A percentile compares a stretch with the other conserved stretches of the same genome.
These are phyloP conservation scores for Xylaria curta DNA, from an alignment of 495 filamentous ascomycete genomes.

Conservation along the genomic window DNA sequence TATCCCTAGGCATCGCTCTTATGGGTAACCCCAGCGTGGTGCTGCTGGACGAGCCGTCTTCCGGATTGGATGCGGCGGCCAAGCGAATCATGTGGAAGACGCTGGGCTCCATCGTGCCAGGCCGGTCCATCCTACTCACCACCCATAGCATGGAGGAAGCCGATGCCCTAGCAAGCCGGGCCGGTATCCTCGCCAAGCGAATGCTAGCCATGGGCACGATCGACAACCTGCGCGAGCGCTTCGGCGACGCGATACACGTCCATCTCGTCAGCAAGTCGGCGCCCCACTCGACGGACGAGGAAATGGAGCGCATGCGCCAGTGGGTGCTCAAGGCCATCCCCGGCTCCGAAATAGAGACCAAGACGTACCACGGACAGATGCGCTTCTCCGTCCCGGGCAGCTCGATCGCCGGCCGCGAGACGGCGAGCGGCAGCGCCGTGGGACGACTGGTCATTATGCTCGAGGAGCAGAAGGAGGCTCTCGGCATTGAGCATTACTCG, in stretches of 20 bases:
- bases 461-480: constrained; percentile 66
- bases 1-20: constrained; percentile 75
- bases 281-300: constrained; percentile 68
- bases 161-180: constrained; percentile 71
- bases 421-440: constrained; percentile 49
- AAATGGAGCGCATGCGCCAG: constrained; percentile 64
- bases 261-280: constrained; percentile 77
- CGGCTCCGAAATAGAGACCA: constrained; percentile 68
- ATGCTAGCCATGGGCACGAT: constrained; percentile 76
- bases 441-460: constrained; percentile 72
- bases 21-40: constrained; percentile 78
- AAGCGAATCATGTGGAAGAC: constrained; percentile 81
- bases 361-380: constrained; percentile 82
- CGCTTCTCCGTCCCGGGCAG: constrained; percentile 72
- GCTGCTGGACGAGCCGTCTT: constrained; percentile 73
- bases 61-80: constrained; percentile 73
- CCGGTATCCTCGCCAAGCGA: constrained; percentile 71
- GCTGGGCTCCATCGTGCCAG: constrained; percentile 60
- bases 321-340: constrained; percentile 67
- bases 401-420: constrained; percentile 30
- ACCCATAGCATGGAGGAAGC: constrained; percentile 86
- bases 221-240: constrained; percentile 61
- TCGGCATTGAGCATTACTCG: constrained; percentile 80
- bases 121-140: constrained; percentile 71
- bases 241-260: constrained; percentile 68